Base-by-base conservation (phyloP, 352 stramenopile species). In the Phytophthora vignae region DNA sequence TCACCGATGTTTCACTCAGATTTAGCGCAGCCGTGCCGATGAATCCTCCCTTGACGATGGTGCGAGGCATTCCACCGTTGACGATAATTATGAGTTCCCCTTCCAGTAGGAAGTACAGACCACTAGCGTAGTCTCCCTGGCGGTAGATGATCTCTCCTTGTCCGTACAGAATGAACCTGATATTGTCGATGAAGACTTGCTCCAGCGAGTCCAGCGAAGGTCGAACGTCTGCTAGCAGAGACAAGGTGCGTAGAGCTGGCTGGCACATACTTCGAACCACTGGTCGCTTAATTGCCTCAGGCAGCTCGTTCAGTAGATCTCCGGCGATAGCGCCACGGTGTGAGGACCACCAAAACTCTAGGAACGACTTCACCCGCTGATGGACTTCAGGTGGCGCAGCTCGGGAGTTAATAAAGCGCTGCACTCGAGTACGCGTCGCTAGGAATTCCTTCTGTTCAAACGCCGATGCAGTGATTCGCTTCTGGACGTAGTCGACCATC, bases 301-400 rank as follows among this genome's bases (percentile, higher is more conserved):
- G 84, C 1, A 92, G 67, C n/a, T 90, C 84, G 21, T 77, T 74
- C 5, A 92, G 29, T 0, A 92, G 53, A 3, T 90, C 78, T 4
- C 71, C 64, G 9, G 76, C 82, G 19, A 88, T 78, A 0, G 84
- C 82, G 6, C 84, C 84, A 8, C 81, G 81, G 54, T 92, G 84
- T 0, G 77, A 83, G 9, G 76, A 87, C 84, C 84, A 92, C 84
- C 84, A 92, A 67, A 90, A 92, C 27, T 92, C 84, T 7, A 92
- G 56, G 50, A 90, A 92, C 2, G 82, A 79, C 42, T 87, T 81
- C 0, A 87, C 84, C 0, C 82, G 82, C 22, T 85, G 80, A 22
- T 90, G 73, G 46, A 92, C 75, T 1, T 72, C 70, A 0, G 78
- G 1, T 1, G 84, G 82, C 0, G 77, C 82, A 10, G 71, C 83